Base-by-base conservation (phyloP, 2,329 filamentous ascomycete species). In the Aspergillus brasiliensis region DNA sequence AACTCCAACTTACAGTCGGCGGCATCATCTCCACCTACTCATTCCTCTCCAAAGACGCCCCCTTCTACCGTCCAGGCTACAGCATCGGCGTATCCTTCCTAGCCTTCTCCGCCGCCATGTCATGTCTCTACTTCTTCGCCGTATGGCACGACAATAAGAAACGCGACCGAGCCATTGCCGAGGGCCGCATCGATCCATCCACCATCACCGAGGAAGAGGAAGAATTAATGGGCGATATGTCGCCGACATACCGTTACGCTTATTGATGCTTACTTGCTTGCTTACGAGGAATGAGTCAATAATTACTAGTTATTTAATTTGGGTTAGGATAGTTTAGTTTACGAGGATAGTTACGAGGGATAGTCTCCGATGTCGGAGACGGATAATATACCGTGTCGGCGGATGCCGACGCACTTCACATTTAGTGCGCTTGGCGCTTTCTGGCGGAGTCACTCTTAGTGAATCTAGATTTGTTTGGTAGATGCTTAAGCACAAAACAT, bases 1-100 rank as follows among this genome's bases (percentile, higher is more conserved):
- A 28, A 55, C 13, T 2, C 10, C 6, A n/a, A 8, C 8, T 8
- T 13, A 6, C 38, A 66, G 64, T 64, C 21, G 64, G 64, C 11
- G 62, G 64, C 3, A 66, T 66, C 25, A 56, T 66, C 19, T 56
- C 58, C 3, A 64, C 62, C n/a, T 66, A 64, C 56, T 59, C 62
- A 11, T 66, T 66, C 48, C 34, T 66, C 10, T 31, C 58, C 2
- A 58, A 63, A n/a, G 62, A 63, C 34, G 62, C 64, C 1, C 64
- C 64, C 10, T 46, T 58, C 25, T 66, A 64, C 34, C 64, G 58
- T 8, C 61, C 61, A 17, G 62, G 64, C 3, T 64, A 66, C 40
- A 66, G 61, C 31, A 60, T 66, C 44, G 60, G 62, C 2, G 23
- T 66, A 3, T 62, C 64, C 1, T 64, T 66, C 48, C 44, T 54